These are phyloP conservation scores for Oryza glaberrima DNA, from an alignment of 176 grass and related monocot genomes.

Conservation along the genomic window DNA sequence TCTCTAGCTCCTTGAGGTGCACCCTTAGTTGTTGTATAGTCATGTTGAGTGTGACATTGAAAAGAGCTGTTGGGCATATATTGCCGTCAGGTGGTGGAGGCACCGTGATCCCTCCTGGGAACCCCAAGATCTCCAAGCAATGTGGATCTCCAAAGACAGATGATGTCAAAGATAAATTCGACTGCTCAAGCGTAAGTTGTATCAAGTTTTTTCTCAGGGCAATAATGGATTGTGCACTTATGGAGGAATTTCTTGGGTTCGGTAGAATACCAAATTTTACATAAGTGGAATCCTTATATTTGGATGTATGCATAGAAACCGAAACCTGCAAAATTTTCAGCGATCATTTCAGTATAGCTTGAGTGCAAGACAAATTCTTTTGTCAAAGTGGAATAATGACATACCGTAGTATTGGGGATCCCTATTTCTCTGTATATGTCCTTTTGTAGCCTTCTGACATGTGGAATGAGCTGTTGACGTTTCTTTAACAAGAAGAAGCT, in stretches of 20 bases:
- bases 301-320: conserved; percentile 29
- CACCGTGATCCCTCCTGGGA: conserved; percentile 64
- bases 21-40: conserved; percentile 39
- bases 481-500: conserved; percentile 50
- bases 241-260: conserved; percentile 39
- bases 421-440: conserved; percentile 48
- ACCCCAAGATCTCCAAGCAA: conserved; percentile 52
- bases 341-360: conserved; percentile 13
- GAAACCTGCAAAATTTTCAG: conserved; percentile 47
- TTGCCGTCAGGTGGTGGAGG: conserved; percentile 20
- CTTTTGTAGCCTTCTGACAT: conserved; percentile 27
- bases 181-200: conserved; percentile 45
- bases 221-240: conserved; percentile 34
- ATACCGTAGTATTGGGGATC: conserved; percentile 47
- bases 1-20: conserved; percentile 22
- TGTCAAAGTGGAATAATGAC: neutral
- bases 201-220: conserved; percentile 37
- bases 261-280: conserved; percentile 50
- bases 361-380: conserved; percentile 13
- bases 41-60: conserved; percentile 38
- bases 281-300: conserved; percentile 21
- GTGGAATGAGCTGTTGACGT: conserved; percentile 25
- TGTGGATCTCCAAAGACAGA: conserved; percentile 48
- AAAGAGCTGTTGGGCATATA: neutral
- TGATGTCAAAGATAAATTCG: conserved; percentile 44